These are phyloP conservation scores for Fistulifera solaris DNA, from an alignment of 108 stramenopile species.

Conservation along the genomic window DNA sequence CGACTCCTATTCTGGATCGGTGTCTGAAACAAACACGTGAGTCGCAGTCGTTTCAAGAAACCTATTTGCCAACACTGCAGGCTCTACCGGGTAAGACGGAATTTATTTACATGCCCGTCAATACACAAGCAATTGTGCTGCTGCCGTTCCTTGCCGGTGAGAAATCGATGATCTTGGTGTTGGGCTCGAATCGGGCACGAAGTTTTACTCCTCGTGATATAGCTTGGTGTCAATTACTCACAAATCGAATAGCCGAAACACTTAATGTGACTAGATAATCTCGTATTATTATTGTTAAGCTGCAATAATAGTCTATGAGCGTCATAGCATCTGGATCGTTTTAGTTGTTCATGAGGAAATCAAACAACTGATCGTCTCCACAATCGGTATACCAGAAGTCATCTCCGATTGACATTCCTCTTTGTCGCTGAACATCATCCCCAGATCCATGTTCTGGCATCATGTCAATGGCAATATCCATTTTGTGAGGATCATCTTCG, in stretches of 20 bases:
- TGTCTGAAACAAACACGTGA: not conserved
- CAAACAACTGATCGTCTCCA: constrained; percentile 75
- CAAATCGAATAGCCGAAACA: not conserved
- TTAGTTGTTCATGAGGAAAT: constrained; percentile 67
- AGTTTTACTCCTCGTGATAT: constrained; percentile 76
- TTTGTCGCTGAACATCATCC: constrained; percentile 5
- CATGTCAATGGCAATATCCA: constrained; percentile 2
- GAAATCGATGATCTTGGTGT: constrained; percentile 35
- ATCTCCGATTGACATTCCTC: constrained; percentile 35
- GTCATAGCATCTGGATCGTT: not conserved
- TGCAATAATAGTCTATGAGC: too few species aligned
- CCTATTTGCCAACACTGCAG: constrained; percentile 78
- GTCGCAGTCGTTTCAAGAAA: constrained; percentile 38
- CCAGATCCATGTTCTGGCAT: not conserved
- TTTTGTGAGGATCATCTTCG: constrained; percentile 2
- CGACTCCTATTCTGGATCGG: constrained; percentile 65
- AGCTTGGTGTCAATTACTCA: constrained; percentile 48
- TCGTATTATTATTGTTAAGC: too few species aligned
- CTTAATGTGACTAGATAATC: too few species aligned
- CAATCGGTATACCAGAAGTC: constrained; percentile 61
- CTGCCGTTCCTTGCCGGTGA: constrained; percentile 25
- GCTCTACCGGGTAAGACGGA: constrained; percentile 70
- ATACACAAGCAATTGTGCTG: constrained; percentile 65
- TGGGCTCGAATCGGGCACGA: constrained; percentile 69
- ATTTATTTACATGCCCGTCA: constrained; percentile 68